These are phyloP conservation scores for Choanephora cucurbitarum DNA, from an alignment of 371 early-diverging fungal species.

Conservation along the genomic window DNA sequence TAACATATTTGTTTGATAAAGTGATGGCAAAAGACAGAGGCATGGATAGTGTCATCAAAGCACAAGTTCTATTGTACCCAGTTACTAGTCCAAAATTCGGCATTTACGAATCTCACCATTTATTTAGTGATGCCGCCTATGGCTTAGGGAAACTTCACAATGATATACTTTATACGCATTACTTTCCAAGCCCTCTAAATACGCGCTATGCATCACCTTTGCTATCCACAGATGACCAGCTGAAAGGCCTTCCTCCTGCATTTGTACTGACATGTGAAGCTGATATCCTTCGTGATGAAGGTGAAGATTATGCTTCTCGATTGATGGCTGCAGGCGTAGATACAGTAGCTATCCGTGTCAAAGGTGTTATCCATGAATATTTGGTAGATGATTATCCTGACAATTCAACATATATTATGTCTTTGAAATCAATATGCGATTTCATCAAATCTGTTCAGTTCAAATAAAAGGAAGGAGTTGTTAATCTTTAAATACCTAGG, in stretches of 20 bases:
- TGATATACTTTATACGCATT: slow-evolving; percentile 4
- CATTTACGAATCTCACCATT: slow-evolving; percentile 8
- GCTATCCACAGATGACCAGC: slow-evolving; percentile 14
- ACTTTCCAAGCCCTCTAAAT: slow-evolving; percentile 9
- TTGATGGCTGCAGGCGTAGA: slow-evolving; percentile 25
- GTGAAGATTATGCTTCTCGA: slow-evolving; percentile 21
- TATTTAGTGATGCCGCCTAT: slow-evolving; percentile 17
- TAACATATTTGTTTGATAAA: slow-evolving; percentile 6
- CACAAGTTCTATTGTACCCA: slow-evolving; percentile 23
- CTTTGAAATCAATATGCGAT: slow-evolving; percentile 8
- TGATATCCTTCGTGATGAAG: slow-evolving; percentile 34
- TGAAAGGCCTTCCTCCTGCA: slow-evolving; percentile 23
- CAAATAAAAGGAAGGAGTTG: neutral
- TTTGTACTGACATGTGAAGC: slow-evolving; percentile 21
- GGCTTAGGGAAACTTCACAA: slow-evolving; percentile 4
- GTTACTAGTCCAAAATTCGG: slow-evolving; percentile 8
- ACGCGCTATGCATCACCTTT: slow-evolving; percentile 14
- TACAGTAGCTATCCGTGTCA: slow-evolving; percentile 13
- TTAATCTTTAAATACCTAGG: too few relatives aligned
- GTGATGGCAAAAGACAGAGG: slow-evolving; percentile 26
- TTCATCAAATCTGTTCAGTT: slow-evolving; percentile 14
- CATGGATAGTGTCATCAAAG: slow-evolving; percentile 11
- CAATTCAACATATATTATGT: slow-evolving; percentile 13
- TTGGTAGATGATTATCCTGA: slow-evolving; percentile 17
- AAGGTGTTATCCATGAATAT: slow-evolving; percentile 24